Conservation (phyloP, 1,139 yeast species). For the Saccharomyces hybrid region DNA sequence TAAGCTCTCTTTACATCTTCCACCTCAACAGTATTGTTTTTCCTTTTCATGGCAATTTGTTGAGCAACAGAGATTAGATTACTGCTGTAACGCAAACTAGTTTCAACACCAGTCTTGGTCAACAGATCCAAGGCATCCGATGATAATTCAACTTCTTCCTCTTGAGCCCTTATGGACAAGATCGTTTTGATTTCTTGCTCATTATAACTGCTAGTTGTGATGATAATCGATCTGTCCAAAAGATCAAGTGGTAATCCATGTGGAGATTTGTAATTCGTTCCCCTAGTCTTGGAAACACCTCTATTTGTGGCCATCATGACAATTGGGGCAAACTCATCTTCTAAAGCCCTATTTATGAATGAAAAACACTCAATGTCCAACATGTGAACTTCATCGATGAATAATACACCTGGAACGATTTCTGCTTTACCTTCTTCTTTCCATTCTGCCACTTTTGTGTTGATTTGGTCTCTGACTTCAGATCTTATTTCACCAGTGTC, state of each 20-base stretch:
- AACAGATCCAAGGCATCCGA: slow-evolving; percentile 81
- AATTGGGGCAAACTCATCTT: slow-evolving; percentile 93
- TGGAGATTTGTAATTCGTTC: slow-evolving; percentile 88
- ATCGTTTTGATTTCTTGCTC: slow-evolving; percentile 82
- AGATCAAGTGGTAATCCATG: slow-evolving; percentile 95
- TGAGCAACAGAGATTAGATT: slow-evolving; percentile 85
- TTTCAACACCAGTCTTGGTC: slow-evolving; percentile 87
- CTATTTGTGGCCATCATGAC: slow-evolving; percentile 98
- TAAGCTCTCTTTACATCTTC: slow-evolving; percentile 84
- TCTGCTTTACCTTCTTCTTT: slow-evolving; percentile 99
- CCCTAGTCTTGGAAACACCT: slow-evolving; percentile 86
- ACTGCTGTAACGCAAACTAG: slow-evolving; percentile 86
- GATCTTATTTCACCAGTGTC: slow-evolving; percentile 96
- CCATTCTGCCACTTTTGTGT: slow-evolving; percentile 97
- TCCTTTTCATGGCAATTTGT: slow-evolving; percentile 76
- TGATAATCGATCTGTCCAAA: slow-evolving; percentile 87
- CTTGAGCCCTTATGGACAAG: slow-evolving; percentile 84
- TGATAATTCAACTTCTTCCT: slow-evolving; percentile 84
- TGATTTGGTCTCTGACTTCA: slow-evolving; percentile 95
- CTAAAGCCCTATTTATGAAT: slow-evolving; percentile 89
- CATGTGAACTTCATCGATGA: slow-evolving; percentile 98
- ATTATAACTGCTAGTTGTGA: slow-evolving; percentile 71
- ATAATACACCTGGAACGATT: slow-evolving; percentile 95
- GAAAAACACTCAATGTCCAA: slow-evolving; percentile 95
- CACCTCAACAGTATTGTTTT: slow-evolving; percentile 62